Base-by-base conservation (phyloP, 1,284 basidiomycete genomes). In the Trichosporon ovoides region DNA sequence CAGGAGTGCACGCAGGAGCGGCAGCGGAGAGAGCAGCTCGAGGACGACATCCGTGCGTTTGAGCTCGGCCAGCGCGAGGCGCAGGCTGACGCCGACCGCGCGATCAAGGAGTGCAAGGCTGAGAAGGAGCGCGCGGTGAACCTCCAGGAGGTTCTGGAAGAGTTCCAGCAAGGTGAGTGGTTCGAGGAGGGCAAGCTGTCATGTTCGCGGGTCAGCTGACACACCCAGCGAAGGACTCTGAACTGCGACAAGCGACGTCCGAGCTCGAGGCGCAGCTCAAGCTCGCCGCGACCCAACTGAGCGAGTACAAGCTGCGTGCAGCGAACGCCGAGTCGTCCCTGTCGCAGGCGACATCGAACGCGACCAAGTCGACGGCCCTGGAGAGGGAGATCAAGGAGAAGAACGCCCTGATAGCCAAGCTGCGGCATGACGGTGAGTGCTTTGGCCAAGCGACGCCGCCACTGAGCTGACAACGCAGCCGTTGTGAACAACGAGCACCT, bases 401-500 rank as follows among this genome's bases (percentile, higher is more conserved):
- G 81, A 88, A 87, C 60, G 79, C 92, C 19, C 81, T 95, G 6
- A 91, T 97, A 40, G 88, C 88, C 52, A 98, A 98, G 75, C 80
- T 98, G 63, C 83, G 94, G 53, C 94, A 98, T 71, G 94, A 98
- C 83, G 87, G 92, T 93, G 64, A 46, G 79, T 74, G n/a, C n/a
- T n/a, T n/a, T n/a, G n/a, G n/a, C n/a, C n/a, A n/a, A n/a, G n/a
- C n/a, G n/a, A 36, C n/a, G 46, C 43, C 36, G 16, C 18, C 9
- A 14, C 43, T 50, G 20, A 35, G n/a, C 59, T 38, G 34, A 72
- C 28, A 62, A n/a, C 53, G 20, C 65, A 94, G 92, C 88, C 51
- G 91, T 96, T 10, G 93, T 98, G 57, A 86, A 95, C 71, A 98
- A 98, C 69, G 95, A 98, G 72, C 95, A 99, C 70, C 82, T 99